Percentiles rank a stretch among this genome's conserved stretches.
phyloP scores from a whole-genome alignment of 208 protist species.

The Trypanosoma mega region DNA sequence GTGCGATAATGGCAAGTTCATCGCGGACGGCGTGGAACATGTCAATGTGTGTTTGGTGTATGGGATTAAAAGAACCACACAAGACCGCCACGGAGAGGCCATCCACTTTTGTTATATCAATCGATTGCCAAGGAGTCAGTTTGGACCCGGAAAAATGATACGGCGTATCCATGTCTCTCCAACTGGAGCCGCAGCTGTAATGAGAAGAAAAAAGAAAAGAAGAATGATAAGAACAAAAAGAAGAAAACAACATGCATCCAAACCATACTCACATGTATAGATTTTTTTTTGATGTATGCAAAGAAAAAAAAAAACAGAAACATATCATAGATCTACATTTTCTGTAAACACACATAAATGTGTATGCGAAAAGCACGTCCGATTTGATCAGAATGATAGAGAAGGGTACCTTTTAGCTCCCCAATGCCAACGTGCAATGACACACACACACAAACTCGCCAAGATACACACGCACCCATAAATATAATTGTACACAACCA shows the following conservation, averaged over 20 bases:
- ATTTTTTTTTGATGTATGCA: neutral
- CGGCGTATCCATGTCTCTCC: neutral
- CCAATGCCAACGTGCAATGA: no score
- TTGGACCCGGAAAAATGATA: conserved; percentile 42
- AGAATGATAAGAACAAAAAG: conserved; percentile 1
- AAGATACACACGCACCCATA: no score
- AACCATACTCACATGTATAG: neutral
- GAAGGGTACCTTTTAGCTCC: no score
- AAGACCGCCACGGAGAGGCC: conserved; percentile 53
- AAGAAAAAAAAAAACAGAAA: neutral
- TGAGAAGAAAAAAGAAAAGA: conserved; percentile 3
- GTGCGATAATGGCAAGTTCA: conserved; percentile 10
- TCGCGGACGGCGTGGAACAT: conserved; percentile 51
- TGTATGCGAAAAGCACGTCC: no score
- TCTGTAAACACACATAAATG: neutral
- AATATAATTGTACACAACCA: no score
- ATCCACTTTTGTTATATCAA: conserved; percentile 6
- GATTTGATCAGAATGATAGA: no score
- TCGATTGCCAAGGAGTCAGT: conserved; percentile 28
- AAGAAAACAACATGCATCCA: neutral
- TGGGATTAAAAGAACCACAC: conserved; percentile 85
- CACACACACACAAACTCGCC: no score
- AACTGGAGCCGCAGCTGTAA: neutral
- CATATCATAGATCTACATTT: conserved; percentile 1
- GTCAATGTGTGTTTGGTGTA: conserved; percentile 70